Evolutionary conservation across 345 rosid species (phyloP).

Genomic region (Aethionema arabicum): DNA sequence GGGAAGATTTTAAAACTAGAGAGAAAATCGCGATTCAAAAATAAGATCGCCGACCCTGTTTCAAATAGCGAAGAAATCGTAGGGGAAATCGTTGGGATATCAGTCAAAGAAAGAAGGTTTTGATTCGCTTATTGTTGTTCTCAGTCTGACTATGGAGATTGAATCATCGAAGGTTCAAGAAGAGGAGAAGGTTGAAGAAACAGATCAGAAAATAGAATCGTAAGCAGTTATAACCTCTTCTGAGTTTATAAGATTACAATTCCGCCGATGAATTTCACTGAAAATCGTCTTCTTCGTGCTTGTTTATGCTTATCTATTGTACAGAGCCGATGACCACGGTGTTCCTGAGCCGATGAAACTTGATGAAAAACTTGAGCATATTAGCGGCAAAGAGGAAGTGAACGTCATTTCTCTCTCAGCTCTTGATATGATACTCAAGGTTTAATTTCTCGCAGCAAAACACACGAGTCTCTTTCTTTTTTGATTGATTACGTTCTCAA

Average conservation of each 20-base stretch:
- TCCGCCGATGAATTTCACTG: neutral
- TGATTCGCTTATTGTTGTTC: neutral
- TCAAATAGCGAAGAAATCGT: neutral
- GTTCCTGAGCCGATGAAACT: neutral
- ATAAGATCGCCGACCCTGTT: neutral
- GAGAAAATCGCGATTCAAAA: no score
- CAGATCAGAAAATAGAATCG: neutral
- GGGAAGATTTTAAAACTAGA: neutral
- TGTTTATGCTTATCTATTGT: neutral
- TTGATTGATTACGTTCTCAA: neutral
- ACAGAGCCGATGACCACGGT: neutral
- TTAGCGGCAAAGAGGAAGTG: neutral
- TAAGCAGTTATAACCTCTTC: neutral
- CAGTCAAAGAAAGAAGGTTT: no score
- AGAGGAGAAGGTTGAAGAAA: neutral
- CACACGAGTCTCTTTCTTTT: neutral
- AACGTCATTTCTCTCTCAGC: neutral
- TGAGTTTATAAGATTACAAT: no score
- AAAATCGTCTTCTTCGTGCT: no score
- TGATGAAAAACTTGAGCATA: neutral
- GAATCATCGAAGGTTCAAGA: slow-evolving; percentile 2
- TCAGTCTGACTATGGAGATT: neutral
- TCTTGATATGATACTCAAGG: slow-evolving; percentile 24
- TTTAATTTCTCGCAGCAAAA: neutral
- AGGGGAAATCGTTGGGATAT: neutral